Evolutionary conservation across 2,329 filamentous ascomycete species (phyloP), one percentile per base, ranked within the genome.

Genomic region (Gremmenia infestans): DNA sequence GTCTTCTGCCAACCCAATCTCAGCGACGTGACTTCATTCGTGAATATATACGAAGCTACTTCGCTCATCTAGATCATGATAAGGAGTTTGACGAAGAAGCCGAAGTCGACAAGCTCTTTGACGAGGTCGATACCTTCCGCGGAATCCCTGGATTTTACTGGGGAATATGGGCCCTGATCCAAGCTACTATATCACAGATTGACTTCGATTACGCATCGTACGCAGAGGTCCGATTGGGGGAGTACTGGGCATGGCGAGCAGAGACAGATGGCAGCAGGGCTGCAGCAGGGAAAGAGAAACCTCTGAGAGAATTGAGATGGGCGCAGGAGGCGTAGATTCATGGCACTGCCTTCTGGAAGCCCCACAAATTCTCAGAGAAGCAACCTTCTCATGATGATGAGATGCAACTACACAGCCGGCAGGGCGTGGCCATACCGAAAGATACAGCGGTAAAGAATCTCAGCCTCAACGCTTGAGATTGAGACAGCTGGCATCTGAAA

Each of bases 201-300:
- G 89, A 97, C 70, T 99, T 99, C 69, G 92, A 99, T 73, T 99
- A 99, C 70, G 89, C 91, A 45, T 83, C 81, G 8, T 99, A 97
- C 71, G 93, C 94, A 11, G 90, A 97, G 72, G 74, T 87, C 15
- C 81, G 94, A 54, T 77, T 99, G 5, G 86, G 88, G 50, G 94
- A 97, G 75, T 97, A 97, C 74, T 96, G 87, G 81, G 91, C 87
- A 4, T 97, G 91, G 91, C 89, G 92, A 69, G 85, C 80, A 47
- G 89, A 93, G 71, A 73, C 76, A 22, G 81, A 87, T 55, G 88
- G 87, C 7, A 82, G 78, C 58, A 80, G 89, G 48, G 71, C 72
- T 49, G 65, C 71, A 47, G 70, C 75, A 37, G 78, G 77, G 1
- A 78, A 80, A 62, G 81, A 88, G 59, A 80, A 85, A 74, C 82